These are phyloP conservation scores for Phalaenopsis aphrodite DNA, from an alignment of 106 monocot species.

Conservation along the genomic window DNA sequence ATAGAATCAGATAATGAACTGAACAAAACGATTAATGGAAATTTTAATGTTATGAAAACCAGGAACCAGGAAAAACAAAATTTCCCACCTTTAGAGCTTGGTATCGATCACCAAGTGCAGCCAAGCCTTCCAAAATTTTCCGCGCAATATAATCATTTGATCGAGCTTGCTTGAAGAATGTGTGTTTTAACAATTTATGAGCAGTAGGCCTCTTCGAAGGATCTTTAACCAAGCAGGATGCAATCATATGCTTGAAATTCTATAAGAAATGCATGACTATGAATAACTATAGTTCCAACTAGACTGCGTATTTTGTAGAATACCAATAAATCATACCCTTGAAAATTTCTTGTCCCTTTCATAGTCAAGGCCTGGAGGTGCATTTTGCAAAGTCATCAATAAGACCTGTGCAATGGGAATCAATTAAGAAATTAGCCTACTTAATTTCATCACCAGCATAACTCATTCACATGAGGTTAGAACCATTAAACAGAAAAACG, in stretches of 20 bases:
- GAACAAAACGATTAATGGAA: not conserved
- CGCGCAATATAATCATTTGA: slow-evolving; percentile 65
- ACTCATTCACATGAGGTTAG: not conserved
- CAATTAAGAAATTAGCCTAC: not conserved
- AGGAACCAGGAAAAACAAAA: not conserved
- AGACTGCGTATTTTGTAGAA: not conserved
- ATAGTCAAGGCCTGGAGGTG: slow-evolving; percentile 73
- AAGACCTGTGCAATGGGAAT: slow-evolving; percentile 38
- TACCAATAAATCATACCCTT: slow-evolving; percentile 38
- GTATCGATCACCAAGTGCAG: slow-evolving; percentile 68
- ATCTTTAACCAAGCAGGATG: slow-evolving; percentile 89
- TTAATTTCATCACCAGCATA: not conserved
- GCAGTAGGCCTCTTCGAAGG: slow-evolving; percentile 80
- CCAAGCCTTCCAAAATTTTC: slow-evolving; percentile 69
- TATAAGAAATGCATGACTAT: slow-evolving; percentile 12
- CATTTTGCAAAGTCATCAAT: slow-evolving; percentile 85
- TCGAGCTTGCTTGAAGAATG: slow-evolving; percentile 85
- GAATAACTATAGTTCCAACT: slow-evolving; percentile 6
- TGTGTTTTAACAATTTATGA: slow-evolving; percentile 70
- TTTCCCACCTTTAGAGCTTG: slow-evolving; percentile 58
- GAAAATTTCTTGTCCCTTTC: slow-evolving; percentile 83
- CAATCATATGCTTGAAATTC: slow-evolving; percentile 84
- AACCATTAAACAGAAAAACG: not conserved
- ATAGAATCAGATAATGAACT: slow-evolving; percentile 1
- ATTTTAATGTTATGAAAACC: not conserved